Percentiles rank a stretch among this genome's conserved stretches.
These are phyloP conservation scores for Aspergillus ellipticus DNA, from an alignment of 495 filamentous ascomycete genomes.

Conservation along the genomic window DNA sequence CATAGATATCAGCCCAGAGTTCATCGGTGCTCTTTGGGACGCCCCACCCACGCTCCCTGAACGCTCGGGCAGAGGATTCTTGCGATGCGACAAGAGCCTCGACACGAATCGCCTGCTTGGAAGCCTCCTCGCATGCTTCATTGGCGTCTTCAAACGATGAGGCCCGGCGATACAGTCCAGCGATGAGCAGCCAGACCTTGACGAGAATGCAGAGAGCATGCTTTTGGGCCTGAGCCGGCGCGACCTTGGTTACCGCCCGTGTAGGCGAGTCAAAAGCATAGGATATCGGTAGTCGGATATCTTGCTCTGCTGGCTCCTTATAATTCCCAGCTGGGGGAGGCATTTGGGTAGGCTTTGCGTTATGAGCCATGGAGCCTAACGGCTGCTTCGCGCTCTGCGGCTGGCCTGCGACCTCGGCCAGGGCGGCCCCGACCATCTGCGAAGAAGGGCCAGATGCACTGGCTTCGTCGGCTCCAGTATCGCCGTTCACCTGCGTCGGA, in stretches of 20 bases:
- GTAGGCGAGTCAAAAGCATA: constrained; percentile 46
- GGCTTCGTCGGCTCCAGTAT: constrained; percentile 6
- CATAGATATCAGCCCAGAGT: constrained; percentile 73
- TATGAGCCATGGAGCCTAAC: constrained; percentile 48
- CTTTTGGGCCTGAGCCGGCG: constrained; percentile 43
- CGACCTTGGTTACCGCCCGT: constrained; percentile 33
- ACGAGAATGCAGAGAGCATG: constrained; percentile 60
- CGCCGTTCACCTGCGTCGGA: constrained; percentile 15
- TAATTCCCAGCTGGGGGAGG: constrained; percentile 44
- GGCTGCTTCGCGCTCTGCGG: constrained; percentile 34
- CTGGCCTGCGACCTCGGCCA: constrained; percentile 25
- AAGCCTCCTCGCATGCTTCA: constrained; percentile 78
- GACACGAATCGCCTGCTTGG: constrained; percentile 54
- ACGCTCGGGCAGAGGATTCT: constrained; percentile 46
- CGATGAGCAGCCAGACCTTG: constrained; percentile 86
- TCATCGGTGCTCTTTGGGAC: constrained; percentile 71
- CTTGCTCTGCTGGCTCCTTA: constrained; percentile 49
- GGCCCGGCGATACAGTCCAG: constrained; percentile 80
- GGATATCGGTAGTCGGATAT: constrained; percentile 44
- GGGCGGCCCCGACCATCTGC: constrained; percentile 42
- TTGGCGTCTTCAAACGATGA: constrained; percentile 71
- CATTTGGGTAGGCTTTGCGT: constrained; percentile 39
- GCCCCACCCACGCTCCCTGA: constrained; percentile 67
- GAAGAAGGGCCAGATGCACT: constrained; percentile 8
- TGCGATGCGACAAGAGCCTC: constrained; percentile 40